These are phyloP conservation scores for Linderniella brevidens DNA, from an alignment of 257 asterid species.

Conservation along the genomic window DNA sequence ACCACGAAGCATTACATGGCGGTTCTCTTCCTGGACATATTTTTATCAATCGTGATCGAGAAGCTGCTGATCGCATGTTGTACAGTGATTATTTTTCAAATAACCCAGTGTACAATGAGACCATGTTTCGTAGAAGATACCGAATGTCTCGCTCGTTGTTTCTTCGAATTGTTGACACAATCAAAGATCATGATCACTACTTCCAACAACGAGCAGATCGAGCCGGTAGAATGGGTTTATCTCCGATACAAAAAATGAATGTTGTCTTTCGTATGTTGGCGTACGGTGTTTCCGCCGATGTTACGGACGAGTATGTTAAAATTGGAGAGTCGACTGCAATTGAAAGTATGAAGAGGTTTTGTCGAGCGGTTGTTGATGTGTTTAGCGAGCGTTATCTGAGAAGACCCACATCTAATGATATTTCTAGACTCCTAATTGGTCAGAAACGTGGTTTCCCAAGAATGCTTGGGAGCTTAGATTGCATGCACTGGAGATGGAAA, in stretches of 20 bases:
- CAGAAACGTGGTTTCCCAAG: not conserved
- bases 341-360: not conserved
- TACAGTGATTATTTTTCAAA: not conserved
- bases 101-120: not conserved
- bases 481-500: too few species aligned
- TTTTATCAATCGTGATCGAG: not conserved
- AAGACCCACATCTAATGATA: not conserved
- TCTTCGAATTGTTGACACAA: not conserved
- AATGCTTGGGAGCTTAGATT: not conserved
- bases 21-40: not conserved
- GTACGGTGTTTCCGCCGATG: not conserved
- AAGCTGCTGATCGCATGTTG: not conserved
- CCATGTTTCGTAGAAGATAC: not conserved
- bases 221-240: not conserved
- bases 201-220: not conserved
- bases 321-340: not conserved
- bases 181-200: not conserved
- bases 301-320: not conserved
- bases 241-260: not conserved
- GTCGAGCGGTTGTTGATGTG: not conserved
- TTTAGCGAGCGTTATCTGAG: not conserved
- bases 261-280: not conserved
- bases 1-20: not conserved
- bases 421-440: not conserved
- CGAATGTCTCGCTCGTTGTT: slow-evolving; percentile 1